Percentiles rank a stretch among this genome's conserved stretches.
These are phyloP conservation scores for Lactarius quietus DNA, from an alignment of 768 basidiomycete genomes.

Conservation along the genomic window DNA sequence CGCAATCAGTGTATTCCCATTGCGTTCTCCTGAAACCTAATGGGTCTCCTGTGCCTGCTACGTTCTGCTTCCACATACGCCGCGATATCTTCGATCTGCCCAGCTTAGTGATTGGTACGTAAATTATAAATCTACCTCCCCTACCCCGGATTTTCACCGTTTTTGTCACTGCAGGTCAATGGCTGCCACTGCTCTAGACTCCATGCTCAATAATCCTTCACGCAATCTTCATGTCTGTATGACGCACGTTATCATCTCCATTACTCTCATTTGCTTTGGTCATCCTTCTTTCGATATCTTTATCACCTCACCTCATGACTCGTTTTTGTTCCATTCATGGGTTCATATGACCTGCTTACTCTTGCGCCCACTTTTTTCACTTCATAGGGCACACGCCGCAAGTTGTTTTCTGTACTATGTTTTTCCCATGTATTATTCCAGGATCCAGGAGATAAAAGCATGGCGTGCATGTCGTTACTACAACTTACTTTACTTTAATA, in stretches of 20 bases:
- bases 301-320: constrained; percentile 13
- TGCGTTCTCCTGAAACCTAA: constrained; percentile 84
- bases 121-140: background rate
- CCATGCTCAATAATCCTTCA: background rate
- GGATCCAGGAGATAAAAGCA: constrained; percentile 1
- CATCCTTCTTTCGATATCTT: constrained; percentile 13
- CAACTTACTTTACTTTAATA: background rate
- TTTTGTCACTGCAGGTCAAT: constrained; percentile 60
- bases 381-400: background rate
- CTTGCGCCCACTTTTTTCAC: background rate
- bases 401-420: constrained; percentile 4
- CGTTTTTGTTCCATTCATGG: background rate
- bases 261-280: background rate
- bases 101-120: constrained; percentile 80
- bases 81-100: constrained; percentile 90
- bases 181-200: constrained; percentile 73
- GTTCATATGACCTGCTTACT: background rate
- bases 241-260: background rate
- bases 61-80: constrained; percentile 95
- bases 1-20: constrained; percentile 91
- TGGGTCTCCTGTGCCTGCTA: constrained; percentile 81
- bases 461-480: background rate
- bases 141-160: background rate
- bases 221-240: background rate
- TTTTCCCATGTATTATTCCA: constrained; percentile 2